Conservation (phyloP, 2,329 filamentous ascomycete genomes). For the Aspergillus brasiliensis region DNA sequence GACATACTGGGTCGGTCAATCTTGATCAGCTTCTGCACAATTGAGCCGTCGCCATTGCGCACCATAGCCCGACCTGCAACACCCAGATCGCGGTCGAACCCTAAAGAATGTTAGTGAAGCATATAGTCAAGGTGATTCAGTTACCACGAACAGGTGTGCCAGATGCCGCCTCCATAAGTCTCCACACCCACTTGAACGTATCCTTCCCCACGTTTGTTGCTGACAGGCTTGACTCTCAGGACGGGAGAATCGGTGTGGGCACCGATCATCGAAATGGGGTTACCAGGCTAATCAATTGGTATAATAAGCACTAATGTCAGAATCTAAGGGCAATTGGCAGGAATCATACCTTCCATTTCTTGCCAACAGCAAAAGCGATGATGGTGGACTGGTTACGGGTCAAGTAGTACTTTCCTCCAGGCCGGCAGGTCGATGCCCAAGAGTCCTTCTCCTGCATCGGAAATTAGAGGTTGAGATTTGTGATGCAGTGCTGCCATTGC, state of each 20-base stretch:
- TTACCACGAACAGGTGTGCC: conserved; percentile 72
- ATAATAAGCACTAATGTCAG: background rate
- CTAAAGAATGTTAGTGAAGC: conserved; percentile 29
- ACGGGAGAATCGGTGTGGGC: conserved; percentile 95
- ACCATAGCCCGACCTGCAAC: conserved; percentile 88
- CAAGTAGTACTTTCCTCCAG: conserved; percentile 93
- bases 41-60: conserved; percentile 69
- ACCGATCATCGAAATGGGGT: conserved; percentile 87
- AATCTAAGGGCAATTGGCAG: background rate
- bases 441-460: conserved; percentile 72
- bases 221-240: conserved; percentile 89
- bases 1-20: conserved; percentile 73
- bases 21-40: conserved; percentile 84
- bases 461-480: background rate
- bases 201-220: conserved; percentile 81
- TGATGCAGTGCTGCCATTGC: background rate
- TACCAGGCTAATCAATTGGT: conserved; percentile 63
- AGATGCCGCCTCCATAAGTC: conserved; percentile 93
- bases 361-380: conserved; percentile 87
- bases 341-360: conserved; percentile 69
- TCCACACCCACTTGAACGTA: conserved; percentile 95
- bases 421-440: conserved; percentile 76
- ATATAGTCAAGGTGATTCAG: background rate
- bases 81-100: conserved; percentile 93
- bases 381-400: conserved; percentile 92